phyloP scores from a whole-genome alignment of 768 basidiomycete genomes.

The Crassisporium funariophilum region DNA sequence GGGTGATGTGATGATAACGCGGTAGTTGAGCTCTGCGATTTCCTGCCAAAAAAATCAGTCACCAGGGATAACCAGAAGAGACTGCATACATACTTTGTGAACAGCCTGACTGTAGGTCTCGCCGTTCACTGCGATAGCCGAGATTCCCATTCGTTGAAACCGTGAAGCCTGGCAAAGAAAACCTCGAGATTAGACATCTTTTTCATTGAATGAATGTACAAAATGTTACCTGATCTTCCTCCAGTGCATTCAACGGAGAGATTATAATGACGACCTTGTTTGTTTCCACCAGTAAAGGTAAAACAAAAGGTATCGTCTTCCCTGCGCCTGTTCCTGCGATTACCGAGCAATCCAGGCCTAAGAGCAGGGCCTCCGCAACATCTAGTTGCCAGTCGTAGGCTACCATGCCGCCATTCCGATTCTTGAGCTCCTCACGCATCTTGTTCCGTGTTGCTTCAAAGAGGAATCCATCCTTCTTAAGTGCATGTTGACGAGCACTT shows the following conservation, averaged over 20 bases:
- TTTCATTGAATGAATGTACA: too few relatives aligned
- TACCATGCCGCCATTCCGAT: conserved; percentile 14
- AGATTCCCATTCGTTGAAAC: not conserved
- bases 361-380: conserved; percentile 34
- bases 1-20: conserved; percentile 36
- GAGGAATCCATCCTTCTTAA: not conserved
- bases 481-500: not conserved
- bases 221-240: too few relatives aligned
- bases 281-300: conserved; percentile 27
- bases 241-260: too few relatives aligned
- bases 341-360: conserved; percentile 34
- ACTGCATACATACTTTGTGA: not conserved
- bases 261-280: conserved; percentile 23
- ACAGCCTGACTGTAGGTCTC: not conserved
- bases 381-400: conserved; percentile 42
- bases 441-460: too few relatives aligned
- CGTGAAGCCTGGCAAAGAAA: not conserved
- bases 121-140: not conserved
- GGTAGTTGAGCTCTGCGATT: conserved; percentile 19
- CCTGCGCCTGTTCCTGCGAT: conserved; percentile 40
- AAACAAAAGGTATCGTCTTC: conserved; percentile 40
- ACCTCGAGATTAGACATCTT: too few relatives aligned
- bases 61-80: not conserved
- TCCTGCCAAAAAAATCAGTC: conserved; percentile 19
- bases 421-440: too few relatives aligned